Conservation (phyloP, 345 rosid species). For the Bretschneidera sinensis region DNA sequence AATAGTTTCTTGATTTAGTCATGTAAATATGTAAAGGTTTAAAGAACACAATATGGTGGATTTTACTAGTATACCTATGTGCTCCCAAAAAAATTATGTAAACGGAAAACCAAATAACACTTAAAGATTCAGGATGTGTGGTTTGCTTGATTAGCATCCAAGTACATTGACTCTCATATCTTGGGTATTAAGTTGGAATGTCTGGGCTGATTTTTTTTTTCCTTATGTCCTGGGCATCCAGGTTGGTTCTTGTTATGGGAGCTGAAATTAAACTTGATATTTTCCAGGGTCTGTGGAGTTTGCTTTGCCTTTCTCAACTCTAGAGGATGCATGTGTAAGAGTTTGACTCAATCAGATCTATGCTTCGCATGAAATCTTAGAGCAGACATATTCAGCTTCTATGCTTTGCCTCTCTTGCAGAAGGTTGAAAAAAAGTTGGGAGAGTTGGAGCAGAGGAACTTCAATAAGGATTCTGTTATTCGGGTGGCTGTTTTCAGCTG, state of each 20-base stretch:
- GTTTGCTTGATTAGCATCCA: conserved; percentile 13
- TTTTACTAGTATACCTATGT: too few species aligned
- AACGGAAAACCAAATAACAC: too few species aligned
- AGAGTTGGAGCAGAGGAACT: conserved; percentile 64
- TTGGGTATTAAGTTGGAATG: neutral
- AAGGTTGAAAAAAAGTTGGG: conserved; percentile 56
- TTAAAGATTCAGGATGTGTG: too few species aligned
- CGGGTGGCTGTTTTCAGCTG: conserved; percentile 83
- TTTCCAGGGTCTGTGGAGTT: conserved; percentile 84
- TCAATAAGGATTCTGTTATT: conserved; percentile 48
- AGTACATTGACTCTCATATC: neutral
- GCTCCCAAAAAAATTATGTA: neutral
- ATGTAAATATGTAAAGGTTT: neutral
- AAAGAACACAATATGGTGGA: neutral
- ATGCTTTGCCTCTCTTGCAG: conserved; percentile 41
- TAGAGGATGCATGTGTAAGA: conserved; percentile 84
- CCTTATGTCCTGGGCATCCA: conserved; percentile 72
- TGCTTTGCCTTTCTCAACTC: conserved; percentile 83
- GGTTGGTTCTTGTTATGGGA: conserved; percentile 99
- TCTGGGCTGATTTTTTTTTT: conserved; percentile 1
- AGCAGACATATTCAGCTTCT: conserved; percentile 3
- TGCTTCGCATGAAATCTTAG: neutral
- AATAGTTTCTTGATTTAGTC: neutral
- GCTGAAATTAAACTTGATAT: conserved; percentile 82
- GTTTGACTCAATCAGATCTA: conserved; percentile 4